Evolutionary conservation across 2,329 filamentous ascomycete genomes (phyloP).

Genomic region (Huntiella bhutanensis): DNA sequence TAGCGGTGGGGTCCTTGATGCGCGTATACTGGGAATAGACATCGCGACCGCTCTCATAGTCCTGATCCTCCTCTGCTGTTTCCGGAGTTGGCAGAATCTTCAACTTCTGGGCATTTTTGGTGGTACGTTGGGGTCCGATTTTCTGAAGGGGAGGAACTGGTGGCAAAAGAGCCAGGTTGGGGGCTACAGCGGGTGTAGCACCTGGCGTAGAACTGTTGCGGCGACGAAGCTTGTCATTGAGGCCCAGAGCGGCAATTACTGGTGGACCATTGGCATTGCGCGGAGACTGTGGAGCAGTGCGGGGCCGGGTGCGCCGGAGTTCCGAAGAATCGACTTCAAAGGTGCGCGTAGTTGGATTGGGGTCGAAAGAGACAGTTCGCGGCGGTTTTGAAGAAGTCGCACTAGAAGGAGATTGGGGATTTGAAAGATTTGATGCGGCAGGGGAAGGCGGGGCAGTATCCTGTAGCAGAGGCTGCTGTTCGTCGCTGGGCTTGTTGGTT

Average conservation of each 20-base stretch:
- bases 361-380: conserved; percentile 61
- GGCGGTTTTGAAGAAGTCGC: conserved; percentile 20
- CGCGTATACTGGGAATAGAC: conserved; percentile 96
- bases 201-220: conserved; percentile 44
- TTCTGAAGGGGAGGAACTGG: conserved; percentile 31
- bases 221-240: conserved; percentile 67
- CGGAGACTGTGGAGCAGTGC: conserved; percentile 16
- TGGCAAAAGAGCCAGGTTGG: conserved; percentile 17
- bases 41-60: conserved; percentile 84
- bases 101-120: conserved; percentile 88
- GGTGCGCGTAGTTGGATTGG: conserved; percentile 44
- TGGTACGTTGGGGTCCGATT: conserved; percentile 85
- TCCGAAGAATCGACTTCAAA: conserved; percentile 30
- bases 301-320: conserved; percentile 20
- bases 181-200: conserved; percentile 33
- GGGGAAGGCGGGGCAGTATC: neutral
- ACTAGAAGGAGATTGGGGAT: conserved; percentile 17
- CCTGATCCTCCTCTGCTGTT: conserved; percentile 51
- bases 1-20: conserved; percentile 88
- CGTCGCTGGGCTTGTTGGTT: conserved; percentile 4
- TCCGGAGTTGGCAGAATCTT: conserved; percentile 92
- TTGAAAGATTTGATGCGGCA: conserved; percentile 3
- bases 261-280: conserved; percentile 24
- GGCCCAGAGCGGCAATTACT: conserved; percentile 48
- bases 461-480: conserved; percentile 10